Base-by-base conservation (phyloP, 2,329 filamentous ascomycete species). In the Calycina marina region DNA sequence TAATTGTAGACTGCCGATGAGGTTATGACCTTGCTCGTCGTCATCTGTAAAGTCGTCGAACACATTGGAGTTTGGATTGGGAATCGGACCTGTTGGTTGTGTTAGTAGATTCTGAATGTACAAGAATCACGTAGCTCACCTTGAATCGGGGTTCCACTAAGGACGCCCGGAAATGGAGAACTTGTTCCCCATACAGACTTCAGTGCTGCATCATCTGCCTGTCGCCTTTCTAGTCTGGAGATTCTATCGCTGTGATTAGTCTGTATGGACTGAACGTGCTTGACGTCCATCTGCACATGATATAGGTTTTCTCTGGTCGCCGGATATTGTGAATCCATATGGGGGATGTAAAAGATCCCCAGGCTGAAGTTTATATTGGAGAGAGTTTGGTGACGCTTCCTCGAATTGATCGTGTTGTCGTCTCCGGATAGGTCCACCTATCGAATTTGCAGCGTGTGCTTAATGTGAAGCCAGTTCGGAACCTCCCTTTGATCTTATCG, bases 141-240 rank as follows among this genome's bases (percentile, higher is more conserved):
- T 62, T 92, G 81, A 53, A 92, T 81, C 33, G 85, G 79, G 28
- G 84, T 86, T 34, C 82, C 80, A 45, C 78, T 76, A 36, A 93
- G 56, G 24, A 85, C 73, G 42, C 77, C 77, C n/a, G 88, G 85
- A 52, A 94, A 94, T 11, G 86, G 86, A 35, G 86, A 93, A 42
- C 79, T 77, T 38, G 86, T 93, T 30, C 72, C 72, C 90, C 90
- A 98, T 35, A 92, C 80, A 39, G 81, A 93, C 57, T 88, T 92
- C 38, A 78, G 57, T 18, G 70, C 67, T 30, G 70, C 69, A 56
- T 78, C 72, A 43, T 77, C 73, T 18, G 72, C 72, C 49, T 77
- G 72, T 28, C 72, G 71, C 47, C 73, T 74, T 52, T 79, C 74
- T 31, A 79, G 54, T 40, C 70, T 61, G 38, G 66, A 55, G 33